phyloP scores from a whole-genome alignment of 2,329 filamentous ascomycete genomes.

The Chrysosporium keratinophilum region DNA sequence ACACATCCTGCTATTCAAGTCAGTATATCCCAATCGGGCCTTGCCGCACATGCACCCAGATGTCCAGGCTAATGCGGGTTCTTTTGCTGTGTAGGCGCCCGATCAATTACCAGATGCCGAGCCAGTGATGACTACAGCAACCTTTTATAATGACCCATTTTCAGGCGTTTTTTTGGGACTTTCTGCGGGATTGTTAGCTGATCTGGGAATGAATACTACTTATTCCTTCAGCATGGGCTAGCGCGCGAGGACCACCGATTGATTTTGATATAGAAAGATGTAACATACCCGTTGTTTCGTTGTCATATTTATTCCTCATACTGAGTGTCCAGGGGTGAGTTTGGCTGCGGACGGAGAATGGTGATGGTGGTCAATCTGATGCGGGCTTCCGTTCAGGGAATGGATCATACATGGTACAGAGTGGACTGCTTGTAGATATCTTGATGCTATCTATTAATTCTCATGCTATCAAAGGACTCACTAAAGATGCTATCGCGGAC shows the following conservation, averaged over 20 bases:
- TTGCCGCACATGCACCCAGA: slow-evolving; percentile 16
- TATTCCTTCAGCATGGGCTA: slow-evolving; percentile 6
- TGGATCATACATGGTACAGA: too few species aligned
- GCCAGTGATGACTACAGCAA: slow-evolving; percentile 12
- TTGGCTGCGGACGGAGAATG: too few species aligned
- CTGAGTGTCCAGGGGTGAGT: too few species aligned
- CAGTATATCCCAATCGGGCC: slow-evolving; percentile 11
- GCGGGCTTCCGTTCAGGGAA: too few species aligned
- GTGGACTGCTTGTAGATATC: too few species aligned
- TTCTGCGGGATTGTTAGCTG: slow-evolving; percentile 3
- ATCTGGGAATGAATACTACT: slow-evolving; percentile 5
- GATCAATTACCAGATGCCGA: slow-evolving; percentile 69
- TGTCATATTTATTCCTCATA: too few species aligned
- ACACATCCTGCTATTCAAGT: slow-evolving; percentile 96
- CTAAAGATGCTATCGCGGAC: too few species aligned
- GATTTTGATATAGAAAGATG: slow-evolving; percentile 6
- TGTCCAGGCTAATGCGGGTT: slow-evolving; percentile 19
- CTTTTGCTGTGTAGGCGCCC: slow-evolving; percentile 62
- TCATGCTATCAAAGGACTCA: too few species aligned
- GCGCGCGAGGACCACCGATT: slow-evolving; percentile 4
- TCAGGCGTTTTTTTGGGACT: slow-evolving; percentile 13
- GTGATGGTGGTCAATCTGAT: too few species aligned
- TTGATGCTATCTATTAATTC: too few species aligned
- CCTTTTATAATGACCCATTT: slow-evolving; percentile 7
- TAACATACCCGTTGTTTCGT: slow-evolving; percentile 10